Percentiles rank a stretch among this genome's conserved stretches.
phyloP scores from a whole-genome alignment of 192 early-diverging fungal species.

The Backusella morwellensis region DNA sequence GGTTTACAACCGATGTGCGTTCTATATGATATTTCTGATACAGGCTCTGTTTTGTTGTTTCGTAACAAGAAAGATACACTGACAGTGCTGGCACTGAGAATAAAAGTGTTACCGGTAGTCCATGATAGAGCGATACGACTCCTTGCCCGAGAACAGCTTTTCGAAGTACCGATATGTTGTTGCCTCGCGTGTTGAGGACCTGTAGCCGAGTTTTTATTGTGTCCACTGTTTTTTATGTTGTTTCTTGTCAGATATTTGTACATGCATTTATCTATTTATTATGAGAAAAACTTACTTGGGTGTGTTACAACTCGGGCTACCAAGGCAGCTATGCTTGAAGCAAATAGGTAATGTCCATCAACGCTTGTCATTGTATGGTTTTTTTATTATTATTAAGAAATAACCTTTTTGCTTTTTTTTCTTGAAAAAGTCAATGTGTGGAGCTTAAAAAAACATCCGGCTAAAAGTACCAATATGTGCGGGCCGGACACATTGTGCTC shows the following conservation, averaged over 20 bases:
- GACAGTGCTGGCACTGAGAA: slow-evolving; percentile 73
- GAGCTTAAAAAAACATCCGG: too few species aligned
- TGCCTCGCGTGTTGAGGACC: slow-evolving; percentile 25
- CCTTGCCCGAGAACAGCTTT: slow-evolving; percentile 18
- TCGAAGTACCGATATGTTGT: slow-evolving; percentile 25
- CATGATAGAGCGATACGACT: slow-evolving; percentile 56
- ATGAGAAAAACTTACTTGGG: slow-evolving; percentile 43
- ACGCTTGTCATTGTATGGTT: not conserved
- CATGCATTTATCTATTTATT: too few species aligned
- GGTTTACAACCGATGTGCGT: slow-evolving; percentile 47
- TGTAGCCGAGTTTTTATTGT: slow-evolving; percentile 75
- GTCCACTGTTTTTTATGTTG: slow-evolving; percentile 49
- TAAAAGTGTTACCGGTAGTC: slow-evolving; percentile 62
- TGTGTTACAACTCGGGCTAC: slow-evolving; percentile 62
- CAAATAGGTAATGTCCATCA: slow-evolving; percentile 37
- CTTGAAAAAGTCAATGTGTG: too few species aligned
- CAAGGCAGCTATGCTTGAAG: slow-evolving; percentile 56
- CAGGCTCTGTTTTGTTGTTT: slow-evolving; percentile 49
- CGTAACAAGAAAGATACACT: slow-evolving; percentile 71
- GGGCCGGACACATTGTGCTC: too few species aligned
- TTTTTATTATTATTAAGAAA: not conserved
- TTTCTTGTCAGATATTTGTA: not conserved
- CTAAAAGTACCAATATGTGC: too few species aligned
- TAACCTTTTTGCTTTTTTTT: too few species aligned
- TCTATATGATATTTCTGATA: slow-evolving; percentile 14